Conservation (phyloP, 805 yeast species). For the Saccharomycopsis lassenensis region DNA sequence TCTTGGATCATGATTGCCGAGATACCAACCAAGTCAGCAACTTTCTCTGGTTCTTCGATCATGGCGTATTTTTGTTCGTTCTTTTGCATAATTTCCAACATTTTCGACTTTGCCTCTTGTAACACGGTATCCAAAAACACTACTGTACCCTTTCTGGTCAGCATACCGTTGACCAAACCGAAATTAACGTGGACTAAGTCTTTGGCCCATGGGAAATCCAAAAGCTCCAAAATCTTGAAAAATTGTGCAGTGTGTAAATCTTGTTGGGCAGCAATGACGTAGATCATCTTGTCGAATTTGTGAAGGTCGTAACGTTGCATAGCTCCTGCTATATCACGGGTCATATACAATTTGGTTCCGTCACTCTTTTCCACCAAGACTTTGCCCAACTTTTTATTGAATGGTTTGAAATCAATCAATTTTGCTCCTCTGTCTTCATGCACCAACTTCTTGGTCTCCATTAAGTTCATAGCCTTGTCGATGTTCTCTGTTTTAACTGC, state of each 20-base stretch:
- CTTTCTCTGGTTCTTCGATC: slow-evolving; percentile 85
- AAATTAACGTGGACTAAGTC: slow-evolving; percentile 76
- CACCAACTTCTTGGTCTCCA: slow-evolving; percentile 59
- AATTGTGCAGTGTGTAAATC: slow-evolving; percentile 91
- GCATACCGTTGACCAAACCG: slow-evolving; percentile 98
- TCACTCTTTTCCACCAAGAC: slow-evolving; percentile 88
- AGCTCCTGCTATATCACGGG: slow-evolving; percentile 97
- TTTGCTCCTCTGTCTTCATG: slow-evolving; percentile 87
- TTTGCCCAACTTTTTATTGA: slow-evolving; percentile 88
- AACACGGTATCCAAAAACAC: slow-evolving; percentile 92
- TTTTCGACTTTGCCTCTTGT: slow-evolving; percentile 84
- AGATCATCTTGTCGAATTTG: slow-evolving; percentile 90
- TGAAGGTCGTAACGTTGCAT: slow-evolving; percentile 75
- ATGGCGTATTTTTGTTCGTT: slow-evolving; percentile 86
- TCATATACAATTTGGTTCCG: slow-evolving; percentile 87
- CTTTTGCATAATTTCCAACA: slow-evolving; percentile 94
- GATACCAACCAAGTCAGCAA: slow-evolving; percentile 92
- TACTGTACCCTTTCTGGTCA: slow-evolving; percentile 96
- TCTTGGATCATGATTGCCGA: slow-evolving; percentile 99
- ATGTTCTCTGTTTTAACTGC: slow-evolving; percentile 71
- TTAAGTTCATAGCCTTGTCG: slow-evolving; percentile 49
- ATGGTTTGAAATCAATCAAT: slow-evolving; percentile 72
- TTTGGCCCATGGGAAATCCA: slow-evolving; percentile 84
- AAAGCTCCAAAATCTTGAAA: slow-evolving; percentile 82
- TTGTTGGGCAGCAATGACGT: slow-evolving; percentile 94